These are phyloP conservation scores for Boletus eberwhitei DNA, from an alignment of 768 basidiomycete genomes.

Conservation along the genomic window DNA sequence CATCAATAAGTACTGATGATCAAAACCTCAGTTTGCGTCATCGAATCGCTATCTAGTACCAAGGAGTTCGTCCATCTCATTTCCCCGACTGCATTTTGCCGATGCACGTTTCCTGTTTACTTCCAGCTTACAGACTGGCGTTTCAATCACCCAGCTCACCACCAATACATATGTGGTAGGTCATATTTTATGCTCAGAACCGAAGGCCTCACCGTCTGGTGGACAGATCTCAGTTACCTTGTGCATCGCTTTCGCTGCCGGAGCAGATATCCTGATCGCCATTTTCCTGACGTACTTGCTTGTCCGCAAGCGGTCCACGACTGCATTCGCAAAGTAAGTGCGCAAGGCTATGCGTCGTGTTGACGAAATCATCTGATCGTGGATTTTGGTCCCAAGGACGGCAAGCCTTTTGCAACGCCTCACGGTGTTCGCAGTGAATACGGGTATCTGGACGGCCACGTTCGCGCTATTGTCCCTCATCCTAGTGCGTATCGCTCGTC, in stretches of 20 bases:
- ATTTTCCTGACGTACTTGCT: not conserved
- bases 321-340: not conserved
- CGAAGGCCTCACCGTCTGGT: not conserved
- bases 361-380: not conserved
- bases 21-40: not conserved
- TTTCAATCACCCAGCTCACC: not conserved
- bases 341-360: too few relatives aligned
- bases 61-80: not conserved
- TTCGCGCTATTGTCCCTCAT: conserved; percentile 39
- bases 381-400: not conserved
- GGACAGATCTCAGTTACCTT: not conserved
- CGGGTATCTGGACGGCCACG: conserved; percentile 49
- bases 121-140: not conserved
- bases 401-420: conserved; percentile 8
- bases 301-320: not conserved
- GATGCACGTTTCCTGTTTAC: not conserved
- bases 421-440: conserved; percentile 1
- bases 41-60: not conserved
- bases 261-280: conserved; percentile 5
- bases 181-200: not conserved
- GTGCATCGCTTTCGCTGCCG: not conserved
- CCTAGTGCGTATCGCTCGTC: conserved; percentile 39
- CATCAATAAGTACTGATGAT: not conserved
- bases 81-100: not conserved
- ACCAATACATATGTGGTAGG: not conserved